phyloP scores from a whole-genome alignment of 2,329 filamentous ascomycete species.

The Alternaria arbusti region DNA sequence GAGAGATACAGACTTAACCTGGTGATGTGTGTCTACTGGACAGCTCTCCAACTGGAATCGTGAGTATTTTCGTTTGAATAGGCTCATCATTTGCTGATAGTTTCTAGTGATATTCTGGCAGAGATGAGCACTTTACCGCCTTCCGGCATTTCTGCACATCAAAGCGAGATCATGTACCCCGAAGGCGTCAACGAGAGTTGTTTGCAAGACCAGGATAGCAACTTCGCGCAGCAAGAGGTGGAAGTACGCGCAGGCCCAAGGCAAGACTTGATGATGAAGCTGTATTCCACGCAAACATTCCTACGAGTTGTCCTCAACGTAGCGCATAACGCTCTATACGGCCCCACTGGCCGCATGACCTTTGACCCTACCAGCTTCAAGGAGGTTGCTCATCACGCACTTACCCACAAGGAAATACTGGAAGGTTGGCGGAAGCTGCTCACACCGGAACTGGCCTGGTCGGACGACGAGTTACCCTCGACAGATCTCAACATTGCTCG shows the following conservation, averaged over 20 bases:
- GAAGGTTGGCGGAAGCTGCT: conserved; percentile 61
- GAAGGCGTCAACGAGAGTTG: conserved; percentile 59
- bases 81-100: conserved; percentile 12
- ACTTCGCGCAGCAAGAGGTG: conserved; percentile 8
- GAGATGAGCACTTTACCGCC: conserved; percentile 72
- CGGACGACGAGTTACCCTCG: conserved; percentile 73
- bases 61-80: conserved; percentile 41
- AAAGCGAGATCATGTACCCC: conserved; percentile 70
- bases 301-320: conserved; percentile 64
- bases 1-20: conserved; percentile 48
- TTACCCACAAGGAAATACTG: conserved; percentile 53
- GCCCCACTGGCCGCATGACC: conserved; percentile 38
- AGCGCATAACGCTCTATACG: conserved; percentile 63
- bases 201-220: conserved; percentile 19
- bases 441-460: conserved; percentile 63
- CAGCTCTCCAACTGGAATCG: conserved; percentile 91
- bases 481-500: conserved; percentile 80
- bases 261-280: conserved; percentile 58
- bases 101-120: conserved; percentile 80
- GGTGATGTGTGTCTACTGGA: conserved; percentile 80
- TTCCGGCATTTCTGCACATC: conserved; percentile 65
- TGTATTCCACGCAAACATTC: conserved; percentile 67
- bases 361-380: conserved; percentile 43
- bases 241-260: conserved; percentile 19
- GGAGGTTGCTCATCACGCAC: conserved; percentile 37